Base-by-base conservation (phyloP, 108 stramenopile species). In the Aurantiochytrium sp. region DNA sequence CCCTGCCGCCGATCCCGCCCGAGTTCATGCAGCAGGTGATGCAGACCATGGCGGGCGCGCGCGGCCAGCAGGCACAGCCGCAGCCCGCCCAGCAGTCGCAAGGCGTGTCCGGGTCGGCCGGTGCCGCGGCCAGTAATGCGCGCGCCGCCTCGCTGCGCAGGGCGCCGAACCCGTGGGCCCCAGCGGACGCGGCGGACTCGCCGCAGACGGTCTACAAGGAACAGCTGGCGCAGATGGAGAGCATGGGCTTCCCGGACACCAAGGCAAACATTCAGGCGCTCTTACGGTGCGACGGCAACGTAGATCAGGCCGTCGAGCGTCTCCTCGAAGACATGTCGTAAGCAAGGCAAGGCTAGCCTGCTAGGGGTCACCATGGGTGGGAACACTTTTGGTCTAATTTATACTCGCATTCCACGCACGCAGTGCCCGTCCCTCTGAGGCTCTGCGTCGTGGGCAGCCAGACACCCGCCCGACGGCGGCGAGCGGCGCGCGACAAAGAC, bases 241-340 rank as follows among this genome's bases (percentile, higher is more conserved):
- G 85, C 68, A 96, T 97, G 95, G 97, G 97, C 69, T 96, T 97
- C 88, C 94, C 95, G 22, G 95, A 97, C 89, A 93, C 94, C 59
- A 91, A 93, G 27, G 92, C 92, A 12, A 93, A 94, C 88, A 87
- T 96, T 68, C 90, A 88, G 37, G 95, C 95, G 31, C 90, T 97
- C 87, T 55, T 91, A 37, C 85, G 88, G 22, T 91, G 87, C 90
- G 91, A 95, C 90, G 96, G 96, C 50, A 96, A 97, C 92, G 68
- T 96, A 41, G 95, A 96, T 85, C 90, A 95, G 24, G 96, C 96
- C 6, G 93, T 97, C 36, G 96, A 97, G 90, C 86, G 89, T 65
- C 85, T 97, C 68, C 69, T 97, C 52, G 88, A 48, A 4, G 87
- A 87, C 34, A 22, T 73, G n/a, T 12, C 73, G 15, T 31, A n/a